phyloP scores from a whole-genome alignment of 495 filamentous ascomycete genomes.

The Jackrogersella minutella region DNA sequence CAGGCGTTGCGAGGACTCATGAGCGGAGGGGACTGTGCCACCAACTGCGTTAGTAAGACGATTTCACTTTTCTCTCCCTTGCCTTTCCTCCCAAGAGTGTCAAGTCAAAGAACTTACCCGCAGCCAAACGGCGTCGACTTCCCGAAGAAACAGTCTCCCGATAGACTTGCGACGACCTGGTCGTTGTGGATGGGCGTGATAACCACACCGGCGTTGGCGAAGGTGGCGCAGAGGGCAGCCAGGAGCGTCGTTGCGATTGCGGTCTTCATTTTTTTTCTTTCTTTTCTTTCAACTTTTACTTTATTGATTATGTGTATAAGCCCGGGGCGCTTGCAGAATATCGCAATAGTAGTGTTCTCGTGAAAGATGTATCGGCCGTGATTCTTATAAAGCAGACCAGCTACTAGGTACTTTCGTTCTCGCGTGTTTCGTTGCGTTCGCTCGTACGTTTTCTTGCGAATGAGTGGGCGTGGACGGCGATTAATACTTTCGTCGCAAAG shows the following conservation, averaged over 20 bases:
- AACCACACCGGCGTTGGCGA: constrained; percentile 57
- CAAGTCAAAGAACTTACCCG: constrained; percentile 56
- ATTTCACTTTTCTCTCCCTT: not conserved
- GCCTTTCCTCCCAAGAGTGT: not conserved
- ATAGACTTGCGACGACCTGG: constrained; percentile 52
- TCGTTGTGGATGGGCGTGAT: constrained; percentile 54
- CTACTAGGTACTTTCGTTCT: constrained; percentile 1
- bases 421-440: not conserved
- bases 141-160: constrained; percentile 59
- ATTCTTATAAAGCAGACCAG: constrained; percentile 12
- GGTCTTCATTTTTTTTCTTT: constrained; percentile 55
- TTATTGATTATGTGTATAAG: not conserved
- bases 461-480: not conserved
- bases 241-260: constrained; percentile 41
- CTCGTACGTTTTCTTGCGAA: not conserved
- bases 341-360: not conserved
- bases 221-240: constrained; percentile 51
- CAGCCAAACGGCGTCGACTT: constrained; percentile 58
- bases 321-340: not conserved
- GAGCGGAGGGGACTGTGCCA: constrained; percentile 34
- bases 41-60: not conserved
- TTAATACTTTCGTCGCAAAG: not conserved
- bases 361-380: not conserved
- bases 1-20: constrained; percentile 2
- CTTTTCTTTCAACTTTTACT: not conserved